Evolutionary conservation across 352 stramenopile species (phyloP).

Genomic region (Phytophthora tentaculata): DNA sequence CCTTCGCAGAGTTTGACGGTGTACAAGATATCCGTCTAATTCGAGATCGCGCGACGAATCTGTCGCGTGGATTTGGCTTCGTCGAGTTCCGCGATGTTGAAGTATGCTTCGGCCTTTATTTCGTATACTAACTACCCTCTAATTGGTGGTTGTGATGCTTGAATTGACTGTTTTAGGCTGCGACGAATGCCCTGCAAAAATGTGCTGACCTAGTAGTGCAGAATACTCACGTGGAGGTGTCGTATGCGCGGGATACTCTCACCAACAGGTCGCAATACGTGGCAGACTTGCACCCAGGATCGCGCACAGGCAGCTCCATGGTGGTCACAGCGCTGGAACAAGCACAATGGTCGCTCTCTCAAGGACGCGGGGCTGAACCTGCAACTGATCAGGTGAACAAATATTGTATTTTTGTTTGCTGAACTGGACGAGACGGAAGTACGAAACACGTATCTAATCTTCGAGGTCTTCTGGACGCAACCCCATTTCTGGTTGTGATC

Average conservation of each 20-base stretch:
- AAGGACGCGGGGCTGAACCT: constrained; percentile 47
- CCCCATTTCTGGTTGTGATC: background rate
- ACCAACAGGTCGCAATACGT: constrained; percentile 26
- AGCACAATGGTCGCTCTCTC: constrained; percentile 82
- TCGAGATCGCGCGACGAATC: constrained; percentile 68
- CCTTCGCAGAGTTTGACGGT: constrained; percentile 69
- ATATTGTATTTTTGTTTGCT: constrained; percentile 44
- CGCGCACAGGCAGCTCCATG: constrained; percentile 48
- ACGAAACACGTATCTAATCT: constrained; percentile 41
- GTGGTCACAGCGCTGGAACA: constrained; percentile 72
- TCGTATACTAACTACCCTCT: constrained; percentile 5
- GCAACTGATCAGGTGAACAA: constrained; percentile 53
- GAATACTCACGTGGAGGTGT: constrained; percentile 53
- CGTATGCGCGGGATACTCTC: constrained; percentile 61
- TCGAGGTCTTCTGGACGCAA: constrained; percentile 32
- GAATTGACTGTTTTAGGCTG: constrained; percentile 26
- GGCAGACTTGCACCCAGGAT: constrained; percentile 10
- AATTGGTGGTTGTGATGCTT: constrained; percentile 2
- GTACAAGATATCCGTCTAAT: constrained; percentile 78
- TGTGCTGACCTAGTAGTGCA: constrained; percentile 45
- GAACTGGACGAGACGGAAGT: constrained; percentile 27
- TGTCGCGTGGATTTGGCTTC: constrained; percentile 80
- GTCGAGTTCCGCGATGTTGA: constrained; percentile 76
- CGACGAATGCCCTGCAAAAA: constrained; percentile 41
- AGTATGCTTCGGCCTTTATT: constrained; percentile 35